Conservation (phyloP, 2,329 filamentous ascomycete species). For the Phaeosphaeria sp. region DNA sequence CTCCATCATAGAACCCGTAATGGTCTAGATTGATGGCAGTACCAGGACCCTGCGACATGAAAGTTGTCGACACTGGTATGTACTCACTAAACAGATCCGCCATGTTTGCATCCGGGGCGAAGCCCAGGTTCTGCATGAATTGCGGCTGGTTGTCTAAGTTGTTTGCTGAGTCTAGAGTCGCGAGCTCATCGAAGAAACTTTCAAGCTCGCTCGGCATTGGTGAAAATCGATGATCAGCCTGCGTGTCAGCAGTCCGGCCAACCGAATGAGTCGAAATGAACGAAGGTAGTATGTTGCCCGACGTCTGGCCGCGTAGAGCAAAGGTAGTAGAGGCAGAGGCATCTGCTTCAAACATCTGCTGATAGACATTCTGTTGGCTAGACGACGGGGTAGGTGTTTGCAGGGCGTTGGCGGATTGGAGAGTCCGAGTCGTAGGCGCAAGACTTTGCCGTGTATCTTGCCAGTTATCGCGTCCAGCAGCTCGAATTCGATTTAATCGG, state of each 20-base stretch:
- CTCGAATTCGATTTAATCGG: constrained; percentile 26
- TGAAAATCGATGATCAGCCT: constrained; percentile 38
- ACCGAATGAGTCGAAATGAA: constrained; percentile 8
- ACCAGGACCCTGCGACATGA: constrained; percentile 31
- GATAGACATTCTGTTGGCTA: neutral
- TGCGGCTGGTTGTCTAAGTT: constrained; percentile 63
- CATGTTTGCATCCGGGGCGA: constrained; percentile 67
- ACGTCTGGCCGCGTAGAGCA: neutral
- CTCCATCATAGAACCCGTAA: constrained; percentile 33
- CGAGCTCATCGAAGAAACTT: constrained; percentile 64
- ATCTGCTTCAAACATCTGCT: neutral
- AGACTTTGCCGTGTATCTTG: neutral
- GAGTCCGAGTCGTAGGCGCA: neutral
- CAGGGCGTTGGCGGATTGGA: neutral
- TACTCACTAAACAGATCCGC: constrained; percentile 59
- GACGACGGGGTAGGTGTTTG: constrained; percentile 10
- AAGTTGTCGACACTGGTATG: constrained; percentile 41
- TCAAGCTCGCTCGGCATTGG: constrained; percentile 53
- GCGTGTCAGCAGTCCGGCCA: constrained; percentile 7
- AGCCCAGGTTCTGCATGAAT: constrained; percentile 72
- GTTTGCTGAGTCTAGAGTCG: constrained; percentile 62
- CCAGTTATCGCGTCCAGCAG: constrained; percentile 18
- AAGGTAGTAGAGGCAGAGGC: neutral
- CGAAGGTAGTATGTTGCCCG: constrained; percentile 14
- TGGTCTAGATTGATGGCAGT: constrained; percentile 32